These are phyloP conservation scores for Aspergillus piperis DNA, from an alignment of 2,329 filamentous ascomycete genomes.

Conservation along the genomic window DNA sequence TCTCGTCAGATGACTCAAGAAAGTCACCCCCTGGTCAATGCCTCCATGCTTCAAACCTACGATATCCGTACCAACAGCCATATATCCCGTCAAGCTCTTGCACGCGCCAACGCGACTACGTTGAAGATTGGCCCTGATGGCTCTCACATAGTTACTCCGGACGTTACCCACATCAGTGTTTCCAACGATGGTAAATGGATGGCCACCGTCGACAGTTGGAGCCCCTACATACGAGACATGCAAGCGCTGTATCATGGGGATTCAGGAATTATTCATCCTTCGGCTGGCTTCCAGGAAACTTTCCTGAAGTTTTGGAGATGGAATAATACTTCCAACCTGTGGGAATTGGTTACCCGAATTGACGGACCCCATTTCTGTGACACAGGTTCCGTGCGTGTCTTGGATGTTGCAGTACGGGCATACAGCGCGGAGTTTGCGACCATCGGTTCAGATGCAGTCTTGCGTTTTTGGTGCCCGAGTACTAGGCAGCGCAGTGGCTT, in stretches of 20 bases:
- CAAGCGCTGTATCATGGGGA: constrained; percentile 53
- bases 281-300: constrained; percentile 63
- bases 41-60: constrained; percentile 71
- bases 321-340: constrained; percentile 57
- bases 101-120: constrained; percentile 83
- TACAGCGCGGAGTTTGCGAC: constrained; percentile 74
- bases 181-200: constrained; percentile 85
- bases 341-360: constrained; percentile 79
- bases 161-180: constrained; percentile 72
- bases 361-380: constrained; percentile 75
- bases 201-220: constrained; percentile 89
- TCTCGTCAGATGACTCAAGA: constrained; percentile 46
- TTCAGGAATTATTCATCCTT: constrained; percentile 43
- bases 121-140: constrained; percentile 73
- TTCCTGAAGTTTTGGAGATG: constrained; percentile 89
- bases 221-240: constrained; percentile 69
- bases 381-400: constrained; percentile 57
- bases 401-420: constrained; percentile 73
- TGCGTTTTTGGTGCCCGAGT: constrained; percentile 81
- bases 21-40: constrained; percentile 53
- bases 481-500: constrained; percentile 69
- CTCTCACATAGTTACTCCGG: constrained; percentile 72
- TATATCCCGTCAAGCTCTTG: constrained; percentile 81
- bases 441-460: constrained; percentile 74
- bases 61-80: constrained; percentile 79